Percentiles rank a stretch among this genome's conserved stretches.
These are phyloP conservation scores for Auricularia heimuer DNA, from an alignment of 768 basidiomycete species.

Conservation along the genomic window DNA sequence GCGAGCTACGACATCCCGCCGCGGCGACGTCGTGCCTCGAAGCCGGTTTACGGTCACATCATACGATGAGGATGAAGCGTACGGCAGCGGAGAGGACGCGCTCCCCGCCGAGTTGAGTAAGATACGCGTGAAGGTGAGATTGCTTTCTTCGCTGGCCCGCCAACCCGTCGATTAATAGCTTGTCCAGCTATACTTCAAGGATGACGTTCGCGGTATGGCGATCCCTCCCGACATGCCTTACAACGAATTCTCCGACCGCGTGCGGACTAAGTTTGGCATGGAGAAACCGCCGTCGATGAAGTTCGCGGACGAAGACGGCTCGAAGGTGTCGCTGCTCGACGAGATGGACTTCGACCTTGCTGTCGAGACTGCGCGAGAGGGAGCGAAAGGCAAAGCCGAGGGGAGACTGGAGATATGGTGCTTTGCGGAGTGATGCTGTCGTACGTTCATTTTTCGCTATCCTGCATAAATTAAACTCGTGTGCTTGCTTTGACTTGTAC, in stretches of 20 bases:
- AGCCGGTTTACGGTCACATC: conserved; percentile 28
- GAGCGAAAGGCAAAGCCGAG: background rate
- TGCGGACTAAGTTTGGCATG: conserved; percentile 20
- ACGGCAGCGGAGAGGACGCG: conserved; percentile 11
- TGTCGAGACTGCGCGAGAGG: conserved; percentile 20
- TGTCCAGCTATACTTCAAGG: conserved; percentile 12
- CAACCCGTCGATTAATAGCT: conserved; percentile 8
- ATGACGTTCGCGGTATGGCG: conserved; percentile 23
- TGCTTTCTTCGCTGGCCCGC: background rate
- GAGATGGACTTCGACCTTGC: conserved; percentile 3
- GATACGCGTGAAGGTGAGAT: conserved; percentile 25
- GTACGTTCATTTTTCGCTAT: too few relatives aligned
- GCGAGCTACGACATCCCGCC: conserved; percentile 39
- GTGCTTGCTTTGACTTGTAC: too few relatives aligned
- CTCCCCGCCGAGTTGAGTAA: conserved; percentile 17
- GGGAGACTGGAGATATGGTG: background rate
- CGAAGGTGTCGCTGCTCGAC: background rate
- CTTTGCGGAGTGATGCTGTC: background rate
- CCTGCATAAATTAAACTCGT: too few relatives aligned
- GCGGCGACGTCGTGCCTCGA: conserved; percentile 43
- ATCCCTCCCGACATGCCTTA: conserved; percentile 17
- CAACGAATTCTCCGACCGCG: conserved; percentile 16
- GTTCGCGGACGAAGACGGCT: conserved; percentile 9
- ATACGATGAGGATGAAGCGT: conserved; percentile 15
- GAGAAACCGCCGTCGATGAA: conserved; percentile 9